A percentile compares a stretch with the other conserved stretches of the same genome.
Conservation (phyloP, 495 filamentous ascomycete genomes). For the Annulohypoxylon moriforme region DNA sequence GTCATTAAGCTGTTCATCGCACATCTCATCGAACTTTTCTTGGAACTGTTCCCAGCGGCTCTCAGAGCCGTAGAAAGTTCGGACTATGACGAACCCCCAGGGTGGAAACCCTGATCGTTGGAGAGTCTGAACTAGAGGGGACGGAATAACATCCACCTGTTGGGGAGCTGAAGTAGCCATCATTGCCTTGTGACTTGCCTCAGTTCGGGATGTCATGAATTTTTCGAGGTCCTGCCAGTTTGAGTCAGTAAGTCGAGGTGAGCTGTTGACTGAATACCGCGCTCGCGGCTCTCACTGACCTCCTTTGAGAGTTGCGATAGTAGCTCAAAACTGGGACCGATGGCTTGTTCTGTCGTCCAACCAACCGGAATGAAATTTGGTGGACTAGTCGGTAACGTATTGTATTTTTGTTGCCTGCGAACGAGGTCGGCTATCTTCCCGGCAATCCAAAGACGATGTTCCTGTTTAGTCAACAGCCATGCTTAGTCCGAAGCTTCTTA, state of each 20-base stretch:
- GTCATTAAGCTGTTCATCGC: neutral
- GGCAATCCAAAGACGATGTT: neutral
- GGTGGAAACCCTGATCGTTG: neutral
- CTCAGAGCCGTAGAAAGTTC: constrained; percentile 2
- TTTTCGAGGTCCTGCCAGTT: neutral
- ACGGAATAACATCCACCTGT: neutral
- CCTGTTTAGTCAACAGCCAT: neutral
- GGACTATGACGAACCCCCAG: neutral
- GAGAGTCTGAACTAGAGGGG: constrained; percentile 1
- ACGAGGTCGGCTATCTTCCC: neutral
- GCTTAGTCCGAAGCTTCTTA: neutral
- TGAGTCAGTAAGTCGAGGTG: neutral
- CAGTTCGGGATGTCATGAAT: neutral
- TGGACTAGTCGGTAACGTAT: neutral
- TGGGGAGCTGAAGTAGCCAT: neutral
- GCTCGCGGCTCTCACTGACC: neutral
- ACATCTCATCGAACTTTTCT: neutral
- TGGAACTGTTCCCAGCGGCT: constrained; percentile 8
- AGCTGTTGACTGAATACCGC: neutral
- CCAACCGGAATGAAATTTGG: neutral
- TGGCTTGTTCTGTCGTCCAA: constrained; percentile 4
- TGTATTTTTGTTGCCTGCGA: neutral
- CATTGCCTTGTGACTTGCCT: neutral
- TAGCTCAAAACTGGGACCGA: constrained; percentile 1
- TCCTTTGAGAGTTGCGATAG: neutral